Evolutionary conservation across 768 basidiomycete species (phyloP).

Genomic region (Hortiboletus campestris): DNA sequence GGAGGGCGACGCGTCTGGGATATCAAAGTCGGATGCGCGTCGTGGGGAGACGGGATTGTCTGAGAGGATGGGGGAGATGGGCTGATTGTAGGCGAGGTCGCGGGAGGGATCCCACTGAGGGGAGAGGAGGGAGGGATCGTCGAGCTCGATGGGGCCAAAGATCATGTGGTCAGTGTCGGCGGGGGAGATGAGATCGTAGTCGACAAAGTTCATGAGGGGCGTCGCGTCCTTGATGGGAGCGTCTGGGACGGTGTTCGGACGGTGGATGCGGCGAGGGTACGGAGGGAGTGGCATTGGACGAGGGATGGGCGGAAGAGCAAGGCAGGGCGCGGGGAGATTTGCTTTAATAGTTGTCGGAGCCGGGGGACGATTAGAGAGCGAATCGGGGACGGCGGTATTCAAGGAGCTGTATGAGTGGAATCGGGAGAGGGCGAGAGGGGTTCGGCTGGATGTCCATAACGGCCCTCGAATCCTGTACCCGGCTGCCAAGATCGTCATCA

Average conservation of each 20-base stretch:
- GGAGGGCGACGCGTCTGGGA: conserved; percentile 39
- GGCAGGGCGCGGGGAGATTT: conserved; percentile 10
- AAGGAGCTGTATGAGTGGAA: conserved; percentile 26
- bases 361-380: conserved; percentile 25
- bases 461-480: conserved; percentile 32
- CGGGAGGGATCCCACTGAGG: conserved; percentile 28
- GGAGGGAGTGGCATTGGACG: conserved; percentile 43
- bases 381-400: conserved; percentile 29
- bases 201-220: conserved; percentile 35
- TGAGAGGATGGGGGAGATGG: conserved; percentile 41
- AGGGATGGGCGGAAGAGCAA: conserved; percentile 28
- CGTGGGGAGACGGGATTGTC: conserved; percentile 40
- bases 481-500: conserved; percentile 37
- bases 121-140: conserved; percentile 29
- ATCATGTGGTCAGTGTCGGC: conserved; percentile 34
- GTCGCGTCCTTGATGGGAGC: conserved; percentile 28
- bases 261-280: conserved; percentile 36
- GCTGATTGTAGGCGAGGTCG: conserved; percentile 37
- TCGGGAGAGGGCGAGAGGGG: conserved; percentile 42
- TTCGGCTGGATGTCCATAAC: conserved; percentile 34
- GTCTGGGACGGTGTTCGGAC: conserved; percentile 18
- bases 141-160: conserved; percentile 35
- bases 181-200: conserved; percentile 39
- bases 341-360: conserved; percentile 41
- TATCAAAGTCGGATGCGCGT: conserved; percentile 41